These are phyloP conservation scores for Roridomyces roridus DNA, from an alignment of 768 basidiomycete genomes.

Conservation along the genomic window DNA sequence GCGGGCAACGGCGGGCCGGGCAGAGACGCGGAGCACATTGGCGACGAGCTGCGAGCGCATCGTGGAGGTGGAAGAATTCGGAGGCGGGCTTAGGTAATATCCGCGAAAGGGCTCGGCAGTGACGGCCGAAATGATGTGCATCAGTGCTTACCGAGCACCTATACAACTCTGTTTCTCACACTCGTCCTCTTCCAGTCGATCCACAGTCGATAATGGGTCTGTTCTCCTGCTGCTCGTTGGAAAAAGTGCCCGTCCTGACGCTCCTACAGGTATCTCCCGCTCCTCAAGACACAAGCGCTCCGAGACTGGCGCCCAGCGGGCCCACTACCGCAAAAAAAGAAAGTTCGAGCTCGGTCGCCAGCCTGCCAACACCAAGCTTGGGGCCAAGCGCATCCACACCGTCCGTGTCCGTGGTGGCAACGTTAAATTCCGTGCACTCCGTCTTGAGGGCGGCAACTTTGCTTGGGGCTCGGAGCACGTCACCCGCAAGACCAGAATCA, in stretches of 20 bases:
- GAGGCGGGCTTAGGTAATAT: neutral
- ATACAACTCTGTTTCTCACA: no score
- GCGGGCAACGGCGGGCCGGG: conserved; percentile 53
- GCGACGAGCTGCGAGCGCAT: conserved; percentile 68
- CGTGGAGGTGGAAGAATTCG: conserved; percentile 31
- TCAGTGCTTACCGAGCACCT: no score
- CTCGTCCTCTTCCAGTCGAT: no score
- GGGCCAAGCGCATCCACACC: conserved; percentile 92
- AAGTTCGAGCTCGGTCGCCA: conserved; percentile 99
- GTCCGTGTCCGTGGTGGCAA: conserved; percentile 97
- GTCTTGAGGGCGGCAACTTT: conserved; percentile 97
- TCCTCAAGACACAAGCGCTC: conserved; percentile 98
- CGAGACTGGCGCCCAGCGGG: conserved; percentile 88
- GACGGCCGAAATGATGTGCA: no score
- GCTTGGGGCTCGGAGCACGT: conserved; percentile 97
- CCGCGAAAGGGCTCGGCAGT: no score
- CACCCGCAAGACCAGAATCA: conserved; percentile 95
- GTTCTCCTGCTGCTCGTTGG: no score
- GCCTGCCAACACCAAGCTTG: conserved; percentile 96
- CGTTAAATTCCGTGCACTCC: conserved; percentile 93
- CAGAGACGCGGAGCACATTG: conserved; percentile 64
- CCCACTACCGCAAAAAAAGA: conserved; percentile 99
- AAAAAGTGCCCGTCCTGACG: conserved; percentile 73
- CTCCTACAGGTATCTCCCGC: conserved; percentile 87
- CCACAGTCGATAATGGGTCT: no score